Percentiles rank a stretch among this genome's conserved stretches.
phyloP scores from a whole-genome alignment of 2,329 filamentous ascomycete genomes.

The Lecanicillium sp. region DNA sequence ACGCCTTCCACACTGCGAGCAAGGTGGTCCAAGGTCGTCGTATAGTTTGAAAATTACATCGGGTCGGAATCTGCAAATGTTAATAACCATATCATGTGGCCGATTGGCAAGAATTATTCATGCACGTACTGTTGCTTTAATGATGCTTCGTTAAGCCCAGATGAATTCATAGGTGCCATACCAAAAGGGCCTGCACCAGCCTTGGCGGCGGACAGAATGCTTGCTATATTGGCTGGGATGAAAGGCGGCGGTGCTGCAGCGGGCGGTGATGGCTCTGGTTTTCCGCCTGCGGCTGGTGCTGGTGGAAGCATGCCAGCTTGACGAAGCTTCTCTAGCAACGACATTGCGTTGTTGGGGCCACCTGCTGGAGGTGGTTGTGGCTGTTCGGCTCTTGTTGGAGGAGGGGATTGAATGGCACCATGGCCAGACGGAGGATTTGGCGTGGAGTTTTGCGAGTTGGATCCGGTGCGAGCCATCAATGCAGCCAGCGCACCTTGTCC shows the following conservation, averaged over 20 bases:
- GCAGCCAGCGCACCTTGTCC: constrained; percentile 53
- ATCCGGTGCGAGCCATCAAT: constrained; percentile 45
- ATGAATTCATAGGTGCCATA: constrained; percentile 14
- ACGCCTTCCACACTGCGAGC: constrained; percentile 82
- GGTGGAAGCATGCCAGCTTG: constrained; percentile 57
- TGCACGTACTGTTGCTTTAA: constrained; percentile 62
- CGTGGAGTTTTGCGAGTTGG: constrained; percentile 39
- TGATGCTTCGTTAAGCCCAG: constrained; percentile 45
- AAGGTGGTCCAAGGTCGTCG: constrained; percentile 76
- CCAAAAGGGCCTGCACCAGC: constrained; percentile 8
- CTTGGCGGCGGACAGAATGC: constrained; percentile 25
- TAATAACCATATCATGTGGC: too few relatives aligned
- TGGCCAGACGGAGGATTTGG: constrained; percentile 29
- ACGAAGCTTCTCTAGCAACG: constrained; percentile 60
- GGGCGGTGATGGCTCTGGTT: constrained; percentile 25
- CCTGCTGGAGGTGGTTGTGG: constrained; percentile 28
- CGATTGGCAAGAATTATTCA: too few relatives aligned
- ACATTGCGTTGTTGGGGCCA: constrained; percentile 40
- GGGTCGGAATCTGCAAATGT: constrained; percentile 54
- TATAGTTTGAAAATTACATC: constrained; percentile 67
- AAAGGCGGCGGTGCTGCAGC: constrained; percentile 23
- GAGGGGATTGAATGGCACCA: constrained; percentile 40
- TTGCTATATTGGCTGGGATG: constrained; percentile 27
- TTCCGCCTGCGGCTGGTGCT: constrained; percentile 30
- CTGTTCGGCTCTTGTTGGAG: constrained; percentile 18